Percentiles rank a stretch among this genome's conserved stretches.
phyloP scores from a whole-genome alignment of 73 alveolate genomes.

The Paramecium sexaurelia region DNA sequence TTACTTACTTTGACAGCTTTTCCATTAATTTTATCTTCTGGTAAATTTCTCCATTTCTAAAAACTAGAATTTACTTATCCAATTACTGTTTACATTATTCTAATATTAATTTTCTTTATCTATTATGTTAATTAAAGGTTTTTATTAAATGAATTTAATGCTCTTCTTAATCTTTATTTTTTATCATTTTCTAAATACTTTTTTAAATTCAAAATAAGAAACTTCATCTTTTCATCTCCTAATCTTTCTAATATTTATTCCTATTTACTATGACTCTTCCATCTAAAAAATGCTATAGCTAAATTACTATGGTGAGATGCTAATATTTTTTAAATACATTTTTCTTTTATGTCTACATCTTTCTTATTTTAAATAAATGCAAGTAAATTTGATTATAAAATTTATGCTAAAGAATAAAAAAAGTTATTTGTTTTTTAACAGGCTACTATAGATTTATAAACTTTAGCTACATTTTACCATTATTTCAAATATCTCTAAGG shows the following conservation, averaged over 20 bases:
- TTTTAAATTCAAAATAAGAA: neutral
- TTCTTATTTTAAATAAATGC: neutral
- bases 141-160: neutral
- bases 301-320: neutral
- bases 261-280: neutral
- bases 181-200: neutral
- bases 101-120: neutral
- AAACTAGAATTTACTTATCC: slow-evolving; percentile 12
- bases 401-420: neutral
- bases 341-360: neutral
- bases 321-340: neutral
- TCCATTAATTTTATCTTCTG: neutral
- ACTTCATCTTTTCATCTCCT: neutral
- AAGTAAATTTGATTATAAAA: neutral
- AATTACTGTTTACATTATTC: neutral
- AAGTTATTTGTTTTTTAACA: neutral
- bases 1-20: neutral
- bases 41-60: slow-evolving; percentile 4
- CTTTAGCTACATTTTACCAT: neutral
- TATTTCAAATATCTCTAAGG: neutral
- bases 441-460: neutral
- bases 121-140: neutral
- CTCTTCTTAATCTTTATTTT: neutral
- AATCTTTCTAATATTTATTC: neutral
- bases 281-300: neutral